A percentile compares a stretch with the other conserved stretches of the same genome.
Evolutionary conservation across 805 yeast genomes (phyloP).

Genomic region (Wickerhamomyces tratensis): DNA sequence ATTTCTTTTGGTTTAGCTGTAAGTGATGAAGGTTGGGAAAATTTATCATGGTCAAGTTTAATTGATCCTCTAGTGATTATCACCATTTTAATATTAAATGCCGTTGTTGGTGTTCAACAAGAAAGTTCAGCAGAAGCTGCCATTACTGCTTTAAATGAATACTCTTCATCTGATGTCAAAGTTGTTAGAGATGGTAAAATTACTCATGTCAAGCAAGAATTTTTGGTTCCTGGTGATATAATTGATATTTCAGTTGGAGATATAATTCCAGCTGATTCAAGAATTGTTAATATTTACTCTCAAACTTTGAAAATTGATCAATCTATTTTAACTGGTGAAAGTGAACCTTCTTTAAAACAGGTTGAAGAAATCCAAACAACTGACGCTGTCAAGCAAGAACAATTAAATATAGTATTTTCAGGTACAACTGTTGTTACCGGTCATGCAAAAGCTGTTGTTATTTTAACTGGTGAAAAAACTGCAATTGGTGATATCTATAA

Average conservation of each 20-base stretch:
- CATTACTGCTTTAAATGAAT: constrained; percentile 36
- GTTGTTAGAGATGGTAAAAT: constrained; percentile 33
- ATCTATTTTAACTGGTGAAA: constrained; percentile 40
- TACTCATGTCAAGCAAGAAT: constrained; percentile 30
- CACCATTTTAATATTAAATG: constrained; percentile 34
- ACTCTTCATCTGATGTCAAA: constrained; percentile 36
- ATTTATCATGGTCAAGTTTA: constrained; percentile 21
- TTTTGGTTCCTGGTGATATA: constrained; percentile 37
- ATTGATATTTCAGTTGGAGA: constrained; percentile 28
- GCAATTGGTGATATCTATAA: constrained; percentile 39
- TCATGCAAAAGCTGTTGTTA: constrained; percentile 33
- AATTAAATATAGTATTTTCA: constrained; percentile 34
- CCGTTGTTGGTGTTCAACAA: constrained; percentile 39
- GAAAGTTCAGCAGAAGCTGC: constrained; percentile 42
- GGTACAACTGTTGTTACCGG: constrained; percentile 37
- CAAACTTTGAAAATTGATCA: constrained; percentile 34
- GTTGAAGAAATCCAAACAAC: constrained; percentile 15
- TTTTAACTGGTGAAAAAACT: constrained; percentile 37
- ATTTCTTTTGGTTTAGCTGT: constrained; percentile 23
- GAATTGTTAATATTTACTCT: constrained; percentile 28
- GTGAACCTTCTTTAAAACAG: constrained; percentile 29
- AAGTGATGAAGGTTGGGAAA: constrained; percentile 12
- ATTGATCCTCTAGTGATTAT: constrained; percentile 33
- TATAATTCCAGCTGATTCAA: constrained; percentile 39
- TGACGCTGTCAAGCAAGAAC: constrained; percentile 27